Evolutionary conservation across 129 eudicot species (phyloP), one percentile per base, ranked within the genome.

Genomic region (Helianthus tuberosus): DNA sequence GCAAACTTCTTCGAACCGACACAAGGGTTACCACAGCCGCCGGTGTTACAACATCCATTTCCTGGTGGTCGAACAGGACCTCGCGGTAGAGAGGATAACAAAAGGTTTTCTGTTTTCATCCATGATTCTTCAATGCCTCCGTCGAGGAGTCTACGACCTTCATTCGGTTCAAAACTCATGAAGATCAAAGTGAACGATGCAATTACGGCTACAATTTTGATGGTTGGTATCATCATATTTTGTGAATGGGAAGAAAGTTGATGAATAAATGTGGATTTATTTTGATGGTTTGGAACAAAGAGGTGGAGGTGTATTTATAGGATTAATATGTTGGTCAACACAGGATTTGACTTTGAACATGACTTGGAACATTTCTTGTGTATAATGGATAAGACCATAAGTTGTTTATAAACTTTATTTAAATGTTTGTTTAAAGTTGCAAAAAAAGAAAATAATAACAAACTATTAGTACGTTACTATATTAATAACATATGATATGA

Each of bases 21-120:
- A 75, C 83, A 77, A 5, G 46, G 73, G 27, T 75, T 55, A 66
- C 80, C 80, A 66, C 74, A 52, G 3, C 66, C 55, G 9, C 79
- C 80, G 0, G 66, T 75, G 41, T 59, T 41, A 78, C 61, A 70
- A 69, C 84, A 75, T 39, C 82, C 75, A 44, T 82, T 85, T 38
- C 74, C 82, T 0, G 88, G 84, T 5, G 79, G 49, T 3, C 10
- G 54, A 10, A 8, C 73, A 0, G 82, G 64, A 2, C 78, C 82
- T 39, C 5, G 39, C 1, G 20, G 74, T 23, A 46, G 75, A 52
- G 74, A 66, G 3, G 77, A 72, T n/a, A n/a, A n/a, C 16, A 77
- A 15, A 41, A 80, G 76, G 17, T 51, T 66, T 49, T 46, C 64
- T 14, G 46, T 60, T 3, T 68, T 79, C 54, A 43, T 58, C 81